Evolutionary conservation across 2,329 filamentous ascomycete species (phyloP).

Genomic region (Neopestalotiopsis sp.): DNA sequence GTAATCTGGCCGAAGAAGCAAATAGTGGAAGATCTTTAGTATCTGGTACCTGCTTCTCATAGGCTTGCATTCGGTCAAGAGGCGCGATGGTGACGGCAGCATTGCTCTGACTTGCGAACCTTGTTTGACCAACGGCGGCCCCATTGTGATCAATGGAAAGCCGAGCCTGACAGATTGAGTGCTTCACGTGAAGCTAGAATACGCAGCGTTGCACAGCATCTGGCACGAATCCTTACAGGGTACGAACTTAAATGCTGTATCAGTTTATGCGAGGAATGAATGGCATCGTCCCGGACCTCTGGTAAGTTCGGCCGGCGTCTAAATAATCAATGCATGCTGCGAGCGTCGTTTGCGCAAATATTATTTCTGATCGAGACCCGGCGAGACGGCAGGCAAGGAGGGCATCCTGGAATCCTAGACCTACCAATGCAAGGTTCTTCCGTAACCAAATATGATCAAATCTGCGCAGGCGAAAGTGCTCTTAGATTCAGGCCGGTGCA

Average conservation of each 20-base stretch:
- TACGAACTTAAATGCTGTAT: not conserved
- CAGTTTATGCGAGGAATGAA: not conserved
- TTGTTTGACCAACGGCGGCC: not conserved
- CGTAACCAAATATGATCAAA: not conserved
- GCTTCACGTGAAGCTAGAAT: slow-evolving; percentile 3
- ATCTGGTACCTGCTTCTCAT: not conserved
- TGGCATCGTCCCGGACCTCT: slow-evolving; percentile 5
- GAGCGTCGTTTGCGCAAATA: not conserved
- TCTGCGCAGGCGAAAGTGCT: not conserved
- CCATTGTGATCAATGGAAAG: not conserved
- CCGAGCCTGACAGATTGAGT: not conserved
- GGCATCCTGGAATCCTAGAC: not conserved
- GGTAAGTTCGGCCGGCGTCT: not conserved
- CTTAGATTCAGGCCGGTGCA: too few relatives aligned
- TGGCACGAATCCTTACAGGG: not conserved
- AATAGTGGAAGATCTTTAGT: not conserved
- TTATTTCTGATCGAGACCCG: not conserved
- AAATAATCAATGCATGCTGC: not conserved
- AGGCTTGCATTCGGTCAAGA: not conserved
- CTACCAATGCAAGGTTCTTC: not conserved
- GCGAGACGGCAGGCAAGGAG: not conserved
- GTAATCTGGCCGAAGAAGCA: not conserved
- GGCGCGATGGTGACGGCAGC: not conserved
- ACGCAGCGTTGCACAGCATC: not conserved
- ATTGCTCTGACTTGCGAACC: not conserved